A percentile compares a stretch with the other conserved stretches of the same genome.
Evolutionary conservation across 2,329 filamentous ascomycete genomes (phyloP).

Genomic region (Aureobasidium sp.): DNA sequence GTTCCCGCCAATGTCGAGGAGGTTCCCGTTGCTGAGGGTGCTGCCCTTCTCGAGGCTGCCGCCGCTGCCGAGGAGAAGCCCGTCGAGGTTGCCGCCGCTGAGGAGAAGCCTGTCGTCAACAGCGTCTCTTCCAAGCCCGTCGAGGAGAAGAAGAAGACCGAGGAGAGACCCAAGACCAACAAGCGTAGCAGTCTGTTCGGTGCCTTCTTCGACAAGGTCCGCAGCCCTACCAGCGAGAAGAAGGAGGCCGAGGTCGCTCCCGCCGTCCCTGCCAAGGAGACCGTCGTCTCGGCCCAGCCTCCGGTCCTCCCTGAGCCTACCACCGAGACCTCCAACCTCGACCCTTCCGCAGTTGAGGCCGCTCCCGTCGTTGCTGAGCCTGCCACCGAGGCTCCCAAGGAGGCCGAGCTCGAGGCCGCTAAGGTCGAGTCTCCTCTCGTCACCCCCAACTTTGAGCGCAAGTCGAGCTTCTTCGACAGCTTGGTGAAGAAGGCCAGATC

Average conservation of each 20-base stretch:
- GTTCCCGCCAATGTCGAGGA: constrained; percentile 11
- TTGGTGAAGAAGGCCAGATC: constrained; percentile 18
- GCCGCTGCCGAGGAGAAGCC: constrained; percentile 28
- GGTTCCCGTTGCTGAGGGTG: constrained; percentile 9
- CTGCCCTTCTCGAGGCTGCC: constrained; percentile 6
- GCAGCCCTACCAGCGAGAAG: constrained; percentile 53
- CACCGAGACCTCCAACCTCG: constrained; percentile 32
- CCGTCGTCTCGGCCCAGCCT: constrained; percentile 33
- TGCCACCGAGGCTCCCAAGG: constrained; percentile 21
- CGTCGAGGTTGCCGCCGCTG: constrained; percentile 39
- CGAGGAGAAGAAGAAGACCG: constrained; percentile 31
- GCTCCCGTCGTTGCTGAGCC: constrained; percentile 21
- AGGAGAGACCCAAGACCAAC: constrained; percentile 54
- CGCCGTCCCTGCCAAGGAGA: constrained; percentile 42
- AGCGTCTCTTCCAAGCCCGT: constrained; percentile 6
- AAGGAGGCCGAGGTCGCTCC: constrained; percentile 59
- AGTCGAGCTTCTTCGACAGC: constrained; percentile 18
- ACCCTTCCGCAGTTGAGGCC: constrained; percentile 30
- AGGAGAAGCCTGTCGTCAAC: constrained; percentile 39
- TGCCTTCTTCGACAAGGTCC: constrained; percentile 54
- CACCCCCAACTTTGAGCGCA: constrained; percentile 18
- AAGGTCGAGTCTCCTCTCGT: constrained; percentile 15
- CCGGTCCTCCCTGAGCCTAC: constrained; percentile 28
- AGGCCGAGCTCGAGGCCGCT: constrained; percentile 19
- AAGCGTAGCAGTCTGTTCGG: constrained; percentile 85